Base-by-base conservation (phyloP, 2,329 filamentous ascomycete genomes). In the Aureobasidium sp. region DNA sequence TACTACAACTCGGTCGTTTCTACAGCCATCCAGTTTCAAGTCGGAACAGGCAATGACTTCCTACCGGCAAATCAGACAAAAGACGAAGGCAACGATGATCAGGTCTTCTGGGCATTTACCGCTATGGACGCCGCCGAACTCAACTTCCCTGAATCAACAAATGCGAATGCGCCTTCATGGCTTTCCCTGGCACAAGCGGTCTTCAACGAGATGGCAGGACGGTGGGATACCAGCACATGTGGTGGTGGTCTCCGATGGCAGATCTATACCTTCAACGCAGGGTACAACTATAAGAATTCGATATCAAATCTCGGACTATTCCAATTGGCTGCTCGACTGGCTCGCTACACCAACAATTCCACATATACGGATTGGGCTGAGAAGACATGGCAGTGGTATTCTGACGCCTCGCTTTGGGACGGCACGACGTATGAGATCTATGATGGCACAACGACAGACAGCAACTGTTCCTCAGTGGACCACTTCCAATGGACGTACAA, bases 71-170 rank as follows among this genome's bases (percentile, higher is more conserved):
- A 71, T 3, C 72, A 75, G 63, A 69, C 66, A 64, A 48, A 63
- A 9, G 70, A 68, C 12, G 65, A 73, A 11, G 76, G 75, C n/a
- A 83, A 83, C 66, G 81, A 84, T 65, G 81, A 84, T 66, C 81
- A 87, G 79, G 87, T 88, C 7, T 93, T 94, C 75, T 95, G 90
- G 90, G 89, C 84, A n/a, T 82, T 94, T 78, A 84, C 90, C 1
- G 88, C 87, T 64, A 88, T 95, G 80, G 82, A 84, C 14, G 90
- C 90, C 2, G 87, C 88, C 41, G 90, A 95, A 74, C 83, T 87
- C 69, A 86, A 85, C 66, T 93, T 88, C 68, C 87, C 87, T 1
- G 37, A 34, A n/a, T 44, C 53, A 9, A 45, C 53, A 15, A 82
- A 91, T 94, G 37, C 58, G 51, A 93, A 90, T 89, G 44, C 20